Evolutionary conservation across 23 red algal genomes (phyloP).

Genomic region (Gracilaria vermiculophylla): DNA sequence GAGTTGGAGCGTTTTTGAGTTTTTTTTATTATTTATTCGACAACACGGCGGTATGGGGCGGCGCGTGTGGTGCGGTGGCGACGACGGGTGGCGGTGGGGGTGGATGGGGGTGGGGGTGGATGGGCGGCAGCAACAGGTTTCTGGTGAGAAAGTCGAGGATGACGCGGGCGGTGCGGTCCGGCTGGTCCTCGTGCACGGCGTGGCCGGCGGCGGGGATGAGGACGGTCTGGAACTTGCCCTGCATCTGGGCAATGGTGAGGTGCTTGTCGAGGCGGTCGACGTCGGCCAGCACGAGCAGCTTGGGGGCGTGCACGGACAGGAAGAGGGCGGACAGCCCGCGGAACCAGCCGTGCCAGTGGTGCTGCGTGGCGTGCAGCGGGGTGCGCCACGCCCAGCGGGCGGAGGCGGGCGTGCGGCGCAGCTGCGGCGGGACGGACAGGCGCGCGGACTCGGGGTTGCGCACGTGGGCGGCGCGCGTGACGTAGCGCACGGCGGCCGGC

Average conservation of each 20-base stretch:
- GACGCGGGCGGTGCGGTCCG: constrained; percentile 56
- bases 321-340: constrained; percentile 73
- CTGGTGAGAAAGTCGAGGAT: constrained; percentile 66
- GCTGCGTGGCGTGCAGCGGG: constrained; percentile 63
- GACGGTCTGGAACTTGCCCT: constrained; percentile 91
- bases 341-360: constrained; percentile 94
- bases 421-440: constrained; percentile 77
- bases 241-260: constrained; percentile 99
- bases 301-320: constrained; percentile 67
- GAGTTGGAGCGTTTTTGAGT: too few species aligned
- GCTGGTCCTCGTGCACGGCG: constrained; percentile 83
- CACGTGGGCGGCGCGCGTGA: constrained; percentile 71
- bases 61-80: too few species aligned
- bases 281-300: constrained; percentile 90
- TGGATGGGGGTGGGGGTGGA: neutral
- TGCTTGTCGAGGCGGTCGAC: constrained; percentile 87
- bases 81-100: constrained; percentile 41
- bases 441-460: constrained; percentile 63
- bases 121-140: constrained; percentile 42
- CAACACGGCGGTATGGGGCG: constrained; percentile 57
- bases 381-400: constrained; percentile 69
- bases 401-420: too few species aligned
- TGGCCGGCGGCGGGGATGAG: constrained; percentile 85
- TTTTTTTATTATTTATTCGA: constrained; percentile 1
- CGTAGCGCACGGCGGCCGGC: constrained; percentile 60